Base-by-base conservation (phyloP, 164 flowering plant species). In the Hamamelis virginiana region DNA sequence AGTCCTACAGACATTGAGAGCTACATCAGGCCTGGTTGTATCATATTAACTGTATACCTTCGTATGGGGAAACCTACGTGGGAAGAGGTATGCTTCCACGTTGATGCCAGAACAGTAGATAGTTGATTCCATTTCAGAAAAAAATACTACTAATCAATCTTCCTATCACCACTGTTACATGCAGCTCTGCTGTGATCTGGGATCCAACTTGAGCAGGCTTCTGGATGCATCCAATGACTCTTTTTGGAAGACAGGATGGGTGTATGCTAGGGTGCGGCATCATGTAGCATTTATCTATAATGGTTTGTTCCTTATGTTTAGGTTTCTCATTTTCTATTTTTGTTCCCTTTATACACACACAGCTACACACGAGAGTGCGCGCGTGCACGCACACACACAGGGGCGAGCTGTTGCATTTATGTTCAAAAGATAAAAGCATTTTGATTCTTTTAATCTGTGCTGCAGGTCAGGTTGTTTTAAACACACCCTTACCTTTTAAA, bases 1-100 rank as follows among this genome's bases (percentile, higher is more conserved):
- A 92, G 89, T 82, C 97, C 97, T n/a, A 83, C 91, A 0, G 95
- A 92, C 53, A 88, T 92, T 57, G 95, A 90, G 75, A 86, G 97
- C 80, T 90, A 88, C 76, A 92, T 92, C 46, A 82, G 90, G 68
- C 97, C 97, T 59, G 97, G 97, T 59, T 92, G 97, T 75, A 76
- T 92, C 53, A 73, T 88, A 48, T 71, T 92, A 67, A 87, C 97
- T 0, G 67, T 92, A 68, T 92, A 92, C 73, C 75, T 88, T 59
- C 86, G 85, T 50, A 70, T 88, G 59, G 74, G 56, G 6, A 75
- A 82, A 55, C 75, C 84, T 47, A 70, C 67, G 27, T 91, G 92
- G 97, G 89, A 91, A 33, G 89, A 88, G 89, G 97, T 89, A 76
- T 75, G 67, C 48, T 67, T 62, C 41, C 1, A 11, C 8, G 23